These are phyloP conservation scores for Spiromyces aspiralis DNA, from an alignment of 371 early-diverging fungal genomes.

Conservation along the genomic window DNA sequence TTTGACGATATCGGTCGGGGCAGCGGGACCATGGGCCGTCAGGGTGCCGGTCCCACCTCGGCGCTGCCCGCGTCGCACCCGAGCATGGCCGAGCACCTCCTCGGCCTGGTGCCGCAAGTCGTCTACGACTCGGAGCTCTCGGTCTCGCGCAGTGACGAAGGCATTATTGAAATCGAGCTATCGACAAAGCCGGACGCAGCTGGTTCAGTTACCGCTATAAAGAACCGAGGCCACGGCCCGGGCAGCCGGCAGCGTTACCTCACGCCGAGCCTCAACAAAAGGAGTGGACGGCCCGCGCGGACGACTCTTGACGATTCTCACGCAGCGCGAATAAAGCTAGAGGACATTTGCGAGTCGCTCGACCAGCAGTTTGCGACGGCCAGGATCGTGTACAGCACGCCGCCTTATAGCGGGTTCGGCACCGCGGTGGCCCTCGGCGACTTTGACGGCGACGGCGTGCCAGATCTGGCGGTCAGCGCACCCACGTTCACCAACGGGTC, in stretches of 20 bases:
- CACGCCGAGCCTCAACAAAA: not conserved
- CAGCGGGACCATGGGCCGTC: not conserved
- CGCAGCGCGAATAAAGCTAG: too few relatives aligned
- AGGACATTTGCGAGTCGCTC: not conserved
- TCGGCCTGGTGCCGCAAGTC: not conserved
- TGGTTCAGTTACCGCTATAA: too few relatives aligned
- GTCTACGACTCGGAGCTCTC: not conserved
- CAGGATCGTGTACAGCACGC: constrained; percentile 22
- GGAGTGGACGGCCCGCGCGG: not conserved
- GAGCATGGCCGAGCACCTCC: not conserved
- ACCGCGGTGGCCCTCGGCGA: constrained; percentile 45
- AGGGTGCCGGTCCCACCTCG: too few relatives aligned
- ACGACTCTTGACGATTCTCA: not conserved
- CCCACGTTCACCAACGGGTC: constrained; percentile 31
- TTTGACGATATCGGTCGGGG: constrained; percentile 3
- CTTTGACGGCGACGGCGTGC: constrained; percentile 41
- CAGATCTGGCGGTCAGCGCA: constrained; percentile 52
- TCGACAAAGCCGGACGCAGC: too few relatives aligned
- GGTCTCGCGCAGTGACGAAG: not conserved
- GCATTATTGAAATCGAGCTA: not conserved
- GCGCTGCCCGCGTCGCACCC: not conserved
- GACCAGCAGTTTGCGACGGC: constrained; percentile 4
- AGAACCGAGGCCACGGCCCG: not conserved
- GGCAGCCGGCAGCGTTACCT: not conserved
- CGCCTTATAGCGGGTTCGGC: constrained; percentile 45